Conservation (phyloP, 768 basidiomycete genomes). For the Mycena epipterygia region DNA sequence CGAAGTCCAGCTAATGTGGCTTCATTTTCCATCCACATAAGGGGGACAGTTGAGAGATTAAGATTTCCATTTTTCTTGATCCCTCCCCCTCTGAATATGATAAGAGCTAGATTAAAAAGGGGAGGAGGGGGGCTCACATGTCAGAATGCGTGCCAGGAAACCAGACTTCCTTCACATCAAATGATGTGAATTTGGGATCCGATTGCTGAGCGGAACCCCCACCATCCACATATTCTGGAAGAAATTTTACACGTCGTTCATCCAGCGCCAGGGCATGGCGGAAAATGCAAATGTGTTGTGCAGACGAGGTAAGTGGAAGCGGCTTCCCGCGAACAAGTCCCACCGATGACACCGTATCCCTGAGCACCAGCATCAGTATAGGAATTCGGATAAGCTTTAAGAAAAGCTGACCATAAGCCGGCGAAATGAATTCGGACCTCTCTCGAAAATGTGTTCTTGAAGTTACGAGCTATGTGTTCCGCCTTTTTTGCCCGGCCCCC, state of each 20-base stretch:
- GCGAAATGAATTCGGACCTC: neutral
- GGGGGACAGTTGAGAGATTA: conserved; percentile 3
- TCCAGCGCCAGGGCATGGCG: conserved; percentile 19
- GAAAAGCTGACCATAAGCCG: neutral
- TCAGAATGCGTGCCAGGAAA: conserved; percentile 7
- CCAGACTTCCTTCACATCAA: neutral
- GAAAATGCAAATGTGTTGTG: conserved; percentile 12
- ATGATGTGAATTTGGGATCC: neutral
- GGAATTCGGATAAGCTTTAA: neutral
- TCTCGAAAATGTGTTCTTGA: conserved; percentile 6
- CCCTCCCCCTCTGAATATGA: neutral
- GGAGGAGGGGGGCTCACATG: neutral
- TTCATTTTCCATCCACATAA: conserved; percentile 18
- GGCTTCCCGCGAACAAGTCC: neutral
- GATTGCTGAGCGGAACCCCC: neutral
- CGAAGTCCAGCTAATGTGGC: conserved; percentile 5
- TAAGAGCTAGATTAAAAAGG: neutral
- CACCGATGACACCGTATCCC: conserved; percentile 11
- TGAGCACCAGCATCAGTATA: neutral
- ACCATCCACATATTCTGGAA: conserved; percentile 13
- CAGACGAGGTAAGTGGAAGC: conserved; percentile 11
- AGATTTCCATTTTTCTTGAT: neutral
- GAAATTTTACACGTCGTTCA: conserved; percentile 16
- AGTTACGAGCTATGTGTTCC: neutral
- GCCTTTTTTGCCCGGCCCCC: too few species aligned